A percentile compares a stretch with the other conserved stretches of the same genome.
Evolutionary conservation across 1,139 yeast genomes (phyloP).

Genomic region (Cylindricascospora bacillispora): DNA sequence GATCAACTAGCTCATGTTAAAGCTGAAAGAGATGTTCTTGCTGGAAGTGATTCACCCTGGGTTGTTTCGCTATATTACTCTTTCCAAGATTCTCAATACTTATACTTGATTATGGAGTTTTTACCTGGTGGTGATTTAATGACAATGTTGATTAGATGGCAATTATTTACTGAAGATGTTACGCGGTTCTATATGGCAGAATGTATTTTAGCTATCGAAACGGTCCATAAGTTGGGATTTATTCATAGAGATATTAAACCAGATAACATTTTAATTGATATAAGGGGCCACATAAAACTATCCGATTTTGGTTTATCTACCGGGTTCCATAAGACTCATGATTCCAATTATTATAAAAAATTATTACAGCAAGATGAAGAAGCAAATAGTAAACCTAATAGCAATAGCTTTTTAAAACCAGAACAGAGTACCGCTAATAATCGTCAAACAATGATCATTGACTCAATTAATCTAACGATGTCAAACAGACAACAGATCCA

Average conservation of each 20-base stretch:
- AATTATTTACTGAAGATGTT: constrained; percentile 71
- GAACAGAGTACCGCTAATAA: constrained; percentile 15
- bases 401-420: constrained; percentile 1
- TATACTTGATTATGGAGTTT: constrained; percentile 72
- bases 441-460: constrained; percentile 82
- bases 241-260: constrained; percentile 79
- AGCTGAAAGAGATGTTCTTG: constrained; percentile 76
- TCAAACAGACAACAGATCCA: constrained; percentile 95
- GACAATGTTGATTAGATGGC: constrained; percentile 86
- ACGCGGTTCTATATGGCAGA: constrained; percentile 80
- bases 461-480: constrained; percentile 90
- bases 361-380: constrained; percentile 47
- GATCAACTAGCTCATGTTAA: constrained; percentile 77
- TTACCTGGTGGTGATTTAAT: constrained; percentile 78
- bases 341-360: constrained; percentile 63
- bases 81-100: constrained; percentile 64
- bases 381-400: constrained; percentile 25
- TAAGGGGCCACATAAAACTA: constrained; percentile 65
- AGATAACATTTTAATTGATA: constrained; percentile 68
- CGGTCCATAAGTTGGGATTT: constrained; percentile 67
- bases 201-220: constrained; percentile 75
- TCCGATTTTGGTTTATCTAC: constrained; percentile 79
- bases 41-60: constrained; percentile 82
- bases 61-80: constrained; percentile 72
- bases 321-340: constrained; percentile 79